Evolutionary conservation across 768 basidiomycete genomes (phyloP).

Genomic region (Xanthoconium purpureum): DNA sequence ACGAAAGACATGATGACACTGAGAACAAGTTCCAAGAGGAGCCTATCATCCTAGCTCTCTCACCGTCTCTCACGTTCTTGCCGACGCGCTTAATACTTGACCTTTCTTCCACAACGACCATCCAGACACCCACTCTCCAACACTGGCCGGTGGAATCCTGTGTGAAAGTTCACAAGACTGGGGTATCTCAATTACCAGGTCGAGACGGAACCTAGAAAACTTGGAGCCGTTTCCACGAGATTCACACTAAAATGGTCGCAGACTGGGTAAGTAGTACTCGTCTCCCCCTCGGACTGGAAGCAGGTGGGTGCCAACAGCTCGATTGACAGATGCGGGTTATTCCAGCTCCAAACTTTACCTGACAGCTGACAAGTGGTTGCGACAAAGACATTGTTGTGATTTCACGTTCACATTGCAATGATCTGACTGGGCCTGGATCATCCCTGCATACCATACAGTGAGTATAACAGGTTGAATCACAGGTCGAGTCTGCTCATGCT

Average conservation of each 20-base stretch:
- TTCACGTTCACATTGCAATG: not conserved
- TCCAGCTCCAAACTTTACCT: not conserved
- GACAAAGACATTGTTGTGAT: not conserved
- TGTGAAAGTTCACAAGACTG: not conserved
- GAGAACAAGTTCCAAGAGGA: not conserved
- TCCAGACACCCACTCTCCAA: too few species aligned
- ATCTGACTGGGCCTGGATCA: not conserved
- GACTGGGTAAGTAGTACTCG: not conserved
- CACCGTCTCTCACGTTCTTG: not conserved
- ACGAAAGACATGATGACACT: constrained; percentile 19
- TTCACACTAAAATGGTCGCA: not conserved
- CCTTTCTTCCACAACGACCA: not conserved
- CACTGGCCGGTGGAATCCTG: not conserved
- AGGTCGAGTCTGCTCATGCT: not conserved
- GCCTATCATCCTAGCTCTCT: too few species aligned
- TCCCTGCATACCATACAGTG: not conserved
- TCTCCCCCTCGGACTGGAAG: not conserved
- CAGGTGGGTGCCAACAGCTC: not conserved
- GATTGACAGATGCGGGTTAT: not conserved
- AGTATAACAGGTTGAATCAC: not conserved
- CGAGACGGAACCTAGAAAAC: not conserved
- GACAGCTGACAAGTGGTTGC: not conserved
- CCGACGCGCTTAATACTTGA: not conserved
- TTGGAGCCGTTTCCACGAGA: not conserved
- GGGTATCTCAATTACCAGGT: not conserved